phyloP scores from a whole-genome alignment of 148 eudicot genomes.

The Heliamphora exappendiculata region DNA sequence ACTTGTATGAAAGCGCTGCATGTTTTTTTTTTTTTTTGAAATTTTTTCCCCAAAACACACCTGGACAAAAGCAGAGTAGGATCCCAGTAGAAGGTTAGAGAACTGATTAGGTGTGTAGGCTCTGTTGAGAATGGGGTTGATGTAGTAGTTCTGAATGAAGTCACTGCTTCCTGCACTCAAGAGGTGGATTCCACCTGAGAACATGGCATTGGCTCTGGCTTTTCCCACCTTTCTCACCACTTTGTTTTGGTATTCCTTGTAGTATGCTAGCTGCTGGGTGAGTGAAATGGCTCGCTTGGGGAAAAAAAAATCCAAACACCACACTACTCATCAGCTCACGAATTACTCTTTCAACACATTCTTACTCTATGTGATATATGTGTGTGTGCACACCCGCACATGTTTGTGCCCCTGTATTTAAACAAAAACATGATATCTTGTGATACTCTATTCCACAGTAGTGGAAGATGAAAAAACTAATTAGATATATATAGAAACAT shows the following conservation, averaged over 20 bases:
- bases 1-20: no score
- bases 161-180: slow-evolving; percentile 89
- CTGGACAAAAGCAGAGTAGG: slow-evolving; percentile 59
- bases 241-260: slow-evolving; percentile 68
- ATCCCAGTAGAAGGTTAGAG: slow-evolving; percentile 52
- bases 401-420: no score
- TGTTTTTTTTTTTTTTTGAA: no score
- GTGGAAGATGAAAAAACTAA: no score
- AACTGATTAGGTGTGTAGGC: slow-evolving; percentile 55
- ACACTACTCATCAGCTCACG: not conserved
- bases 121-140: slow-evolving; percentile 49
- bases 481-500: no score
- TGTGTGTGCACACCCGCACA: no score
- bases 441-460: no score
- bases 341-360: slow-evolving; percentile 2
- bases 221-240: slow-evolving; percentile 60
- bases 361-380: no score
- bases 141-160: slow-evolving; percentile 76
- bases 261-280: slow-evolving; percentile 57
- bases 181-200: slow-evolving; percentile 75
- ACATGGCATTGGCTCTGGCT: slow-evolving; percentile 46
- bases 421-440: no score
- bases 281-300: slow-evolving; percentile 68
- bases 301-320: slow-evolving; percentile 13
- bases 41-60: slow-evolving; percentile 16